These are phyloP conservation scores for Canariomyces notabilis DNA, from an alignment of 2,329 filamentous ascomycete genomes.

Conservation along the genomic window DNA sequence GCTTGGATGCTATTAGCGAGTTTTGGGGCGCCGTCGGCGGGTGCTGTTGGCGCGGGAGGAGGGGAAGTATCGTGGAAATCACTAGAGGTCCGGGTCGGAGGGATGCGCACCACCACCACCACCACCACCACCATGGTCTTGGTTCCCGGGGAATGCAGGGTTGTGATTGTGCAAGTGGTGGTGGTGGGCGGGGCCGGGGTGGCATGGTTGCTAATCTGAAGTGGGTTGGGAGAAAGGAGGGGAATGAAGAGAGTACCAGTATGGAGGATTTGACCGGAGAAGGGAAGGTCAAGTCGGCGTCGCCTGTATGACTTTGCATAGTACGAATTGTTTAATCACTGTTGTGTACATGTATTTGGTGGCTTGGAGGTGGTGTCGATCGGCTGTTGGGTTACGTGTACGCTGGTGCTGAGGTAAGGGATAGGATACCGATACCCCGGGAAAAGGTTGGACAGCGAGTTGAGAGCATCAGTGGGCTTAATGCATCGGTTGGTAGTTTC, in stretches of 20 bases:
- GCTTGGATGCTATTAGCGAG: background rate
- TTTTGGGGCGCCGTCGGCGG: background rate
- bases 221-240: slow-evolving; percentile 25
- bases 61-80: slow-evolving; percentile 13
- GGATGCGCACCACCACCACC: slow-evolving; percentile 5
- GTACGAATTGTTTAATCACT: background rate
- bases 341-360: no score
- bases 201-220: slow-evolving; percentile 17
- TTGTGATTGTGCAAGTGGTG: no score
- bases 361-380: no score
- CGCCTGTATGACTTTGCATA: slow-evolving; percentile 4
- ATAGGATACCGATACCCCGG: no score
- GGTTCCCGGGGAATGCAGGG: no score
- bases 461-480: no score
- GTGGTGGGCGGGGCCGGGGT: background rate
- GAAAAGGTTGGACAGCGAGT: no score
- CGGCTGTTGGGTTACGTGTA: no score
- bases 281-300: slow-evolving; percentile 29
- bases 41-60: background rate
- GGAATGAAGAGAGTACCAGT: slow-evolving; percentile 45
- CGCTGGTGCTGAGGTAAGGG: no score
- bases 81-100: slow-evolving; percentile 20
- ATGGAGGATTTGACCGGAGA: slow-evolving; percentile 44
- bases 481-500: no score
- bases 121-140: no score